Evolutionary conservation across 495 filamentous ascomycete genomes (phyloP), one percentile per base, ranked within the genome.

Genomic region (Terfezia boudieri): DNA sequence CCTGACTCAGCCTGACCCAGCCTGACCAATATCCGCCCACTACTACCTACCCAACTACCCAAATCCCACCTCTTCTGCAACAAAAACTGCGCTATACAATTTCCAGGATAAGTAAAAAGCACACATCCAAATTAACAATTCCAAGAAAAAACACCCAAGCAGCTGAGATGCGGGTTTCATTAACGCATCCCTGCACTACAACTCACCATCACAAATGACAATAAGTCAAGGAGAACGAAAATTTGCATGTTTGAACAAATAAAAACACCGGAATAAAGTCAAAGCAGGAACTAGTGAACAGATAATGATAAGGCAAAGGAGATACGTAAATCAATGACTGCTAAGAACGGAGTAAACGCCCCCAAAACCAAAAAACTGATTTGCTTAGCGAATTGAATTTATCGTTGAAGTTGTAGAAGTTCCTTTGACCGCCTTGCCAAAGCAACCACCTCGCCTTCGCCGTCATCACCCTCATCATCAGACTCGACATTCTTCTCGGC

Each of bases 341-440:
- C 14, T 14, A 46, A 46, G 41, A 46, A 46, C 26, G 26, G 26
- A 32, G 26, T 14, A 46, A 46, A 46, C 41, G 41, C 41, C 41
- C 41, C 41, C 1, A 46, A 20, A 46, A 46, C 12, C 17, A 9
- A 46, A 46, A 46, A 46, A 32, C 26, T 32, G 41, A 20, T 46
- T 46, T 46, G 12, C 41, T 14, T 46, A 14, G 41, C 65, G 56
- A 69, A 68, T 61, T 79, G 77, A 17, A 81, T 80, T n/a, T 32
- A 46, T 46, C 17, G 17, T 51, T 12, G 49, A 23, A 51, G 49
- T 22, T n/a, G 49, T 10, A 95, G 72, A 26, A 94, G 73, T 67
- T 94, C 88, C 38, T 92, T 71, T 67, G 84, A 95, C 52, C 88
- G 78, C 53, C 86, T 81, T 26, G 90, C 90, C 60, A 98, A 76